Evolutionary conservation across 1,139 yeast species (phyloP), one percentile per base, ranked within the genome.

Genomic region (Blastobotrys buckinghamii): DNA sequence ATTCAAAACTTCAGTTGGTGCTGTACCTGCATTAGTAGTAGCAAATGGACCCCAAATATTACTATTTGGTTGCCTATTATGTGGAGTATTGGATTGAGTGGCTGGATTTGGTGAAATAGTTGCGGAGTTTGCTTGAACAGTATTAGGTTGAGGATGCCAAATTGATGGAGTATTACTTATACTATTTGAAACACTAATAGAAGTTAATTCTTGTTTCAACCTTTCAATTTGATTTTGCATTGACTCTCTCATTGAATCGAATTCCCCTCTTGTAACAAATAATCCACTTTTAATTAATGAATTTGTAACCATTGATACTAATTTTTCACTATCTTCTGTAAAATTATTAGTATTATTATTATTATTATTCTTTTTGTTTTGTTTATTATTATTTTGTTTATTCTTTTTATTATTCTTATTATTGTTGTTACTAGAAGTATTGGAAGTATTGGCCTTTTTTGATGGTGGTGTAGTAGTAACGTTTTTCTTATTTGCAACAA

Each of bases 221-320:
- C 17, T 17, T 10, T 36, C 49, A 39, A 29, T 29, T 19, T 27
- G 20, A 15, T 32, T 41, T 9, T 37, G n/a, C 34, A 48, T 43
- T 13, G 40, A 22, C 3, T 32, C 39, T 19, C 36, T 20, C 39
- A 42, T 37, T 15, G 49, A 45, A 17, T 51, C 55, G 34, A 49
- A 51, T 34, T 47, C 48, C 30, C 50, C 26, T 26, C 40, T 45
- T 24, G 58, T 50, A 20, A 57, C 58, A 45, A 57, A 55, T 36
- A 46, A 45, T 19, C 59, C 59, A 1, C 57, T 51, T 6, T 50
- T 46, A 16, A 57, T 32, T 26, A 50, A 34, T 36, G 30, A 30
- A 17, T 50, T 39, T 27, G 40, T 13, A 10, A 49, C 50, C 19
- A 47, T 12, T 15, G 49, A 44, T 3, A 45, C 47, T 9, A 48